A percentile compares a stretch with the other conserved stretches of the same genome.
Evolutionary conservation across 768 basidiomycete species (phyloP).

Genomic region (Hygrophoropsis aurantiaca): DNA sequence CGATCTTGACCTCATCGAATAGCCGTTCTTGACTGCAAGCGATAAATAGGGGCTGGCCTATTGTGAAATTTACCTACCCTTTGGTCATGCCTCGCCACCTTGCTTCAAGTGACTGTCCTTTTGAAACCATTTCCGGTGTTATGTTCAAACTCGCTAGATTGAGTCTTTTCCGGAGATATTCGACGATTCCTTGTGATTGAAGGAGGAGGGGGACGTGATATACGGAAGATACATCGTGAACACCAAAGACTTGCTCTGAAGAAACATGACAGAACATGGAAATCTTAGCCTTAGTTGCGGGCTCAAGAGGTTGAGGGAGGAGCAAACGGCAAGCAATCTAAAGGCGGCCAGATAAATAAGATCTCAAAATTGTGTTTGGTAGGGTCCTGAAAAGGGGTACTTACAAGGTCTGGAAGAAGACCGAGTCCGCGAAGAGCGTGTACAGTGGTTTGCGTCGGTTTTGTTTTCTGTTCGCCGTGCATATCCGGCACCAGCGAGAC

Average conservation of each 20-base stretch:
- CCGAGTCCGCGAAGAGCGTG: slow-evolving; percentile 92
- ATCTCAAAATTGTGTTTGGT: background rate
- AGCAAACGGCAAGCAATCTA: slow-evolving; percentile 93
- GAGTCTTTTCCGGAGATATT: slow-evolving; percentile 81
- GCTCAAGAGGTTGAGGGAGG: slow-evolving; percentile 76
- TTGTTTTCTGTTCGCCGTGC: slow-evolving; percentile 99
- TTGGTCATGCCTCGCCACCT: slow-evolving; percentile 85
- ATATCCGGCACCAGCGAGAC: slow-evolving; percentile 98
- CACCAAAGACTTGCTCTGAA: slow-evolving; percentile 86
- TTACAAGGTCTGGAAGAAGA: slow-evolving; percentile 86
- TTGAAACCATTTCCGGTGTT: slow-evolving; percentile 52
- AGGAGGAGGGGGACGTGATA: slow-evolving; percentile 96
- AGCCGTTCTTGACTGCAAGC: slow-evolving; percentile 82
- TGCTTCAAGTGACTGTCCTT: slow-evolving; percentile 63
- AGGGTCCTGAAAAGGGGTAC: too few species aligned
- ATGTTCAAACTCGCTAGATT: slow-evolving; percentile 61
- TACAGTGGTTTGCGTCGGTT: slow-evolving; percentile 96
- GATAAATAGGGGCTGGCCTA: background rate
- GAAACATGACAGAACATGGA: slow-evolving; percentile 99
- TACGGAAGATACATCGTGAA: slow-evolving; percentile 94
- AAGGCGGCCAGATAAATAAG: too few species aligned
- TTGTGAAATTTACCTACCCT: slow-evolving; percentile 47
- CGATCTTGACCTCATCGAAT: slow-evolving; percentile 86
- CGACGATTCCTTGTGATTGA: slow-evolving; percentile 87
- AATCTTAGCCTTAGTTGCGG: slow-evolving; percentile 90